A percentile compares a stretch with the other conserved stretches of the same genome.
Conservation (phyloP, 2,329 filamentous ascomycete species). For the Exophiala spinifera region DNA sequence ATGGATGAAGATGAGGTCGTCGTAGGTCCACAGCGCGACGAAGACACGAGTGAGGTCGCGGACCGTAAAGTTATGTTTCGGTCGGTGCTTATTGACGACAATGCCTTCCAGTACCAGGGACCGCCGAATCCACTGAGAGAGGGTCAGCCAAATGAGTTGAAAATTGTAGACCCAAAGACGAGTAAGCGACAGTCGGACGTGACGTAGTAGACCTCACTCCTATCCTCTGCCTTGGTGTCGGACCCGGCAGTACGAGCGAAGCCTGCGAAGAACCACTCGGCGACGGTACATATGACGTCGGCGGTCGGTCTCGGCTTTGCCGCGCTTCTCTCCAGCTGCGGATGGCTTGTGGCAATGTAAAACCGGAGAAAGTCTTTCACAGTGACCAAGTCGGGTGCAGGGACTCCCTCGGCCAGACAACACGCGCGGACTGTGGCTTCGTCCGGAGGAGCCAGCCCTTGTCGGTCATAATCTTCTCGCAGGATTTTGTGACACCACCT, state of each 20-base stretch:
- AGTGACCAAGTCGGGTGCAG: constrained; percentile 15
- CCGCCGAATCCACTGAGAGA: constrained; percentile 14
- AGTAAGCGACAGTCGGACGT: background rate
- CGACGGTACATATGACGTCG: constrained; percentile 10
- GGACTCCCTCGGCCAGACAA: background rate
- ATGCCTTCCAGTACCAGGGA: constrained; percentile 12
- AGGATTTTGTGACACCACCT: constrained; percentile 5
- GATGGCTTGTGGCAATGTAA: constrained; percentile 12
- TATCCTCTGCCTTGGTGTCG: constrained; percentile 10
- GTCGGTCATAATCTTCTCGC: constrained; percentile 6
- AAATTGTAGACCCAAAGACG: background rate
- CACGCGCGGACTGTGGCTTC: constrained; percentile 1
- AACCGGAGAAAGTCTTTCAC: constrained; percentile 25
- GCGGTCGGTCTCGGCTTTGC: constrained; percentile 6
- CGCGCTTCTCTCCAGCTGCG: constrained; percentile 1
- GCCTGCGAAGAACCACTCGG: constrained; percentile 25
- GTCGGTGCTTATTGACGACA: constrained; percentile 21
- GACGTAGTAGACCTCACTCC: constrained; percentile 22
- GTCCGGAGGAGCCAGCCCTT: constrained; percentile 10
- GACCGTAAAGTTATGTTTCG: constrained; percentile 17
- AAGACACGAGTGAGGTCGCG: constrained; percentile 15
- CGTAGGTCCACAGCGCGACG: constrained; percentile 16
- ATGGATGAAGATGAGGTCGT: constrained; percentile 21
- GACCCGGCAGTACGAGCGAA: constrained; percentile 12
- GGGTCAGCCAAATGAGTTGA: background rate